Evolutionary conservation across 2,329 filamentous ascomycete species (phyloP).

Genomic region (Pestalotiopsis sp.): DNA sequence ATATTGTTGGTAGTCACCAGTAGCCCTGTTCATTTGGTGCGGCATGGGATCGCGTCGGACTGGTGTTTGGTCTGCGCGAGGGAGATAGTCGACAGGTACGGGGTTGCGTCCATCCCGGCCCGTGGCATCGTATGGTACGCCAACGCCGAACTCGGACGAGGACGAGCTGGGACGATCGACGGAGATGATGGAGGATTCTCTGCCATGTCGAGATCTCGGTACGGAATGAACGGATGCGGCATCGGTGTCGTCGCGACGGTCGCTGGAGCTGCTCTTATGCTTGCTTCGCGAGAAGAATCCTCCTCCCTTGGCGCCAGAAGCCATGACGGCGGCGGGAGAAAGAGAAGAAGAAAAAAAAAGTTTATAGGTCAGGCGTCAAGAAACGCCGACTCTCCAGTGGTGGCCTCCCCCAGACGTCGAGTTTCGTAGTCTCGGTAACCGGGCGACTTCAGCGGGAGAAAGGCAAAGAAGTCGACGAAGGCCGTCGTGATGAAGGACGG

Average conservation of each 20-base stretch:
- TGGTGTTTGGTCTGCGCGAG: conserved; percentile 63
- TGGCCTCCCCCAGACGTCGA: conserved; percentile 16
- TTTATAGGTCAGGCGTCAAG: conserved; percentile 19
- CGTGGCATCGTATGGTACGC: conserved; percentile 81
- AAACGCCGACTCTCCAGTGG: conserved; percentile 26
- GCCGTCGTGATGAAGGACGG: neutral
- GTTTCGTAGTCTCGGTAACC: conserved; percentile 9
- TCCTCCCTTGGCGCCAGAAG: conserved; percentile 68
- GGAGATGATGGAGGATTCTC: conserved; percentile 71
- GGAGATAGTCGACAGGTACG: conserved; percentile 71
- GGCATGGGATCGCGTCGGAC: conserved; percentile 72
- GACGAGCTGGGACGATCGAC: conserved; percentile 66
- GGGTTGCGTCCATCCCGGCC: conserved; percentile 67
- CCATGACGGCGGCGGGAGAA: conserved; percentile 75
- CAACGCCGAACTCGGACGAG: conserved; percentile 72
- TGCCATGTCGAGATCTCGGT: conserved; percentile 61
- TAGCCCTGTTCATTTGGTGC: conserved; percentile 78
- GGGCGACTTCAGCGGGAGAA: neutral
- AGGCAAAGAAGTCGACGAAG: neutral
- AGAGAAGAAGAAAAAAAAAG: conserved; percentile 46
- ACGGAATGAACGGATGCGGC: conserved; percentile 46
- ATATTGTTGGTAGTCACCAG: conserved; percentile 86
- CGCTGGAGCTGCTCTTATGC: conserved; percentile 67
- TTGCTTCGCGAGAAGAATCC: conserved; percentile 89
- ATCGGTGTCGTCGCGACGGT: conserved; percentile 65